Evolutionary conservation across 2,329 filamentous ascomycete genomes (phyloP).

Genomic region (Aspergillus arachidicola): DNA sequence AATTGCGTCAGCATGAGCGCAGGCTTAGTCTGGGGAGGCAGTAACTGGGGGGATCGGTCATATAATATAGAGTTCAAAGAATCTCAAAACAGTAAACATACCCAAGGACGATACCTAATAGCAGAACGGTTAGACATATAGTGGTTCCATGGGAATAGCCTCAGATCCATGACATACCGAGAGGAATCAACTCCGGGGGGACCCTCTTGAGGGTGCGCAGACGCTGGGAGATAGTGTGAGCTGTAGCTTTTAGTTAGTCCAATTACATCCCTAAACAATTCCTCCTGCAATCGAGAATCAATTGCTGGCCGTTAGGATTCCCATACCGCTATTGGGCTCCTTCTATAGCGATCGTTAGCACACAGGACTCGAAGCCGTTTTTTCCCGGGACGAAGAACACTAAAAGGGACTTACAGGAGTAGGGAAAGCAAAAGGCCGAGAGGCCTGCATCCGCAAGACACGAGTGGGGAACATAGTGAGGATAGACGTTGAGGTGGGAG

Average conservation of each 20-base stretch:
- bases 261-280: slow-evolving; percentile 6
- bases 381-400: slow-evolving; percentile 19
- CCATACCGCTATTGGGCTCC: slow-evolving; percentile 65
- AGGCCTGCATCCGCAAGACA: slow-evolving; percentile 63
- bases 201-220: slow-evolving; percentile 86
- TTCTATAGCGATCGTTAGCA: slow-evolving; percentile 57
- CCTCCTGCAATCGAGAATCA: slow-evolving; percentile 7
- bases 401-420: slow-evolving; percentile 65
- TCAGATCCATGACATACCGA: slow-evolving; percentile 65
- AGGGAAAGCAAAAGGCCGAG: slow-evolving; percentile 55
- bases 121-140: slow-evolving; percentile 32
- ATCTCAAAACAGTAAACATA: slow-evolving; percentile 54
- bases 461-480: slow-evolving; percentile 68
- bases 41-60: slow-evolving; percentile 22
- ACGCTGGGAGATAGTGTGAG: slow-evolving; percentile 95
- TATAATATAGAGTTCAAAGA: slow-evolving; percentile 11
- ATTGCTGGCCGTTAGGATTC: slow-evolving; percentile 13
- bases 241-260: slow-evolving; percentile 53
- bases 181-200: slow-evolving; percentile 89
- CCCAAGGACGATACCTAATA: slow-evolving; percentile 77
- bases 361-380: slow-evolving; percentile 26
- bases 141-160: slow-evolving; percentile 3
- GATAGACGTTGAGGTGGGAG: slow-evolving; percentile 12
- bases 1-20: slow-evolving; percentile 23
- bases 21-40: slow-evolving; percentile 11